Evolutionary conservation across 805 yeast genomes (phyloP), one percentile per base, ranked within the genome.

Genomic region (Candida mattraensis): DNA sequence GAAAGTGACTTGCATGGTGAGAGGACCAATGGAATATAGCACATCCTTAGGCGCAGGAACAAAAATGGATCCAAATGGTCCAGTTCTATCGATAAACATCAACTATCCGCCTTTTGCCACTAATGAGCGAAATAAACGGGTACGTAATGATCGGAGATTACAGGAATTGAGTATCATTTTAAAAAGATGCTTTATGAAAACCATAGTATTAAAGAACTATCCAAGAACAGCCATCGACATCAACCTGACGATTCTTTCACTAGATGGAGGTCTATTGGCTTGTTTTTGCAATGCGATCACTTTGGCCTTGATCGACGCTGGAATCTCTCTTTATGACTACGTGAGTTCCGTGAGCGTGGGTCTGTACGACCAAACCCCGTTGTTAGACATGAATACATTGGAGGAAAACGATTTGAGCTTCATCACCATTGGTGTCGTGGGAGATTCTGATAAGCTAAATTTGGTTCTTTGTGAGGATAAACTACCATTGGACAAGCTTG

Each of bases 261-360:
- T 87, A 53, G 99, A 93, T 54, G 99, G 99, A 24, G 95, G 95
- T 0, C 56, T 91, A 17, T 60, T 91, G 45, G 76, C 95, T 0
- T 71, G 84, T 1, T 77, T 93, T 47, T 71, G 87, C 27, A 93
- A 93, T 56, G 86, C 97, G 7, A 76, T 86, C 27, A 87, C 96
- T 1, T 65, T 93, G 50, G 97, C 96, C 0, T 68, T 93, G 28
- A 78, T 93, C 21, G 98, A 93, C 62, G 97, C 98, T 2, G 98
- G 98, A 32, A 81, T 93, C 29, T 83, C 96, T 5, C 81, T 93
- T 83, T 84, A 83, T 54, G 98, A 93, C 57, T 89, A 87, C 56
- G 83, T 91, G 11, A 76, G 87, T 37, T 79, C 95, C 1, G 74
- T 87, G 11, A 73, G 83, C 18, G 84, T 88, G 5, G 97, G 97